Conservation (phyloP, 2,329 filamentous ascomycete genomes). For the Raffaelea deltoideospora region DNA sequence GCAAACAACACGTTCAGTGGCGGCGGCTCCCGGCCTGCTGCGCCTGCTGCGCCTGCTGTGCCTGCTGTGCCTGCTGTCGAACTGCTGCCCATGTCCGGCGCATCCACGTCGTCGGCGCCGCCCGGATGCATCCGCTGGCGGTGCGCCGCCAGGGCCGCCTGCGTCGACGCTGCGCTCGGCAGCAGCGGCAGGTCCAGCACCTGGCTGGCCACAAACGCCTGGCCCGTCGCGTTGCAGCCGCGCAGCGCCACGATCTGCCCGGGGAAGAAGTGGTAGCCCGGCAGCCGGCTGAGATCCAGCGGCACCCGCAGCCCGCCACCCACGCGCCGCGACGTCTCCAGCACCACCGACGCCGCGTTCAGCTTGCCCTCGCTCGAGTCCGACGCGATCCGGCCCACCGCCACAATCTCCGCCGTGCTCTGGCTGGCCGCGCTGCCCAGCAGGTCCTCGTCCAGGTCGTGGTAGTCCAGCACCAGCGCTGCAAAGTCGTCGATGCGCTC, state of each 20-base stretch:
- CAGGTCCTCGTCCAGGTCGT: constrained; percentile 60
- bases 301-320: constrained; percentile 73
- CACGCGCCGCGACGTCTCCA: constrained; percentile 74
- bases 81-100: constrained; percentile 44
- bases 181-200: constrained; percentile 62
- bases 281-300: constrained; percentile 55
- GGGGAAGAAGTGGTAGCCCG: constrained; percentile 72
- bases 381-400: constrained; percentile 80
- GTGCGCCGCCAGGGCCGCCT: constrained; percentile 49
- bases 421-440: constrained; percentile 81
- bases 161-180: constrained; percentile 55
- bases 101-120: constrained; percentile 15
- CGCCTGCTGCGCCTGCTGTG: no score
- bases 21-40: constrained; percentile 38
- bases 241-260: constrained; percentile 82
- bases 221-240: constrained; percentile 76
- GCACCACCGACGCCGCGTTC: constrained; percentile 68
- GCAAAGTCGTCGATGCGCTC: constrained; percentile 88
- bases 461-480: constrained; percentile 54
- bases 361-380: constrained; percentile 77
- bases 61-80: no score
- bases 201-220: constrained; percentile 67
- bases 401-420: constrained; percentile 73
- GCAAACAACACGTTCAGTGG: constrained; percentile 67
- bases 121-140: constrained; percentile 53